Percentiles rank a stretch among this genome's conserved stretches.
These are phyloP conservation scores for Spinacia oleracea DNA, from an alignment of 179 eudicot species.

Conservation along the genomic window DNA sequence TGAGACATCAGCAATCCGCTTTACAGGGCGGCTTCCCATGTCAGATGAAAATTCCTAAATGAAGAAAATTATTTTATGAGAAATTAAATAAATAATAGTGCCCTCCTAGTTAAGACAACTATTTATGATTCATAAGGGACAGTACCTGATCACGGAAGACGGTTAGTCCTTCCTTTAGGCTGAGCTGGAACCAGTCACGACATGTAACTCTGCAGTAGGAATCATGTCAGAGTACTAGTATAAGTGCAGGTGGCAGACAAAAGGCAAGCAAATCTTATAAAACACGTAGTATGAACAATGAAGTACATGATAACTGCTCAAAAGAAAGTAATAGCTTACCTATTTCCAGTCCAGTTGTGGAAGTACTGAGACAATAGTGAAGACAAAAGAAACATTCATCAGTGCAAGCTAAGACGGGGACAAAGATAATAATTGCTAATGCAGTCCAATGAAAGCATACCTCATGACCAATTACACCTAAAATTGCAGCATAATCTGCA, in stretches of 20 bases:
- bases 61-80: background rate
- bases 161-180: conserved; percentile 98
- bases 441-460: conserved; percentile 36
- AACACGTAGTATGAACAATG: no score
- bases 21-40: conserved; percentile 94
- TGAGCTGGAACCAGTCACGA: conserved; percentile 99
- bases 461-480: conserved; percentile 99
- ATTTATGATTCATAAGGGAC: conserved; percentile 11
- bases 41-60: conserved; percentile 96
- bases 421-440: background rate
- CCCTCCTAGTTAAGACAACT: conserved; percentile 4
- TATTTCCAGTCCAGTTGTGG: conserved; percentile 99
- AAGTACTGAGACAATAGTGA: conserved; percentile 62
- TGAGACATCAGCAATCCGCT: conserved; percentile 92
- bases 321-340: conserved; percentile 39
- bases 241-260: background rate
- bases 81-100: background rate
- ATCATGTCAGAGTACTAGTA: conserved; percentile 6
- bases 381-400: conserved; percentile 17
- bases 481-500: conserved; percentile 92
- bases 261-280: background rate
- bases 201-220: conserved; percentile 84
- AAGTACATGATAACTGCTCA: background rate
- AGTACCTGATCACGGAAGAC: conserved; percentile 97
- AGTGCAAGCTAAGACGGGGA: conserved; percentile 12